phyloP scores from a whole-genome alignment of 805 yeast species.

The Pichia thaimueangensis region DNA sequence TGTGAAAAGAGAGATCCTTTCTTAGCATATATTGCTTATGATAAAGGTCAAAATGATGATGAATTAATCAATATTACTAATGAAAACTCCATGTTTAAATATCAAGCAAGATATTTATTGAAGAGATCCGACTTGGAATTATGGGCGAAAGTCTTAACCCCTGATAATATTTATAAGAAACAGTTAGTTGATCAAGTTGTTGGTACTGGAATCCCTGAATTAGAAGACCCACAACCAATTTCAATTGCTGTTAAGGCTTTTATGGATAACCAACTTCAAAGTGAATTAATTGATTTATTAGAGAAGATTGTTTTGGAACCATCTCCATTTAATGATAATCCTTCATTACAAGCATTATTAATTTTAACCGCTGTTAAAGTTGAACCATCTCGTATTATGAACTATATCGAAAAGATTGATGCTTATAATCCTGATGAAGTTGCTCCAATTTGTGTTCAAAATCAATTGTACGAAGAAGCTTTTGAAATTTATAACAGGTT shows the following conservation, averaged over 20 bases:
- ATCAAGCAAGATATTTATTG: conserved; percentile 95
- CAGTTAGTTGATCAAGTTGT: conserved; percentile 90
- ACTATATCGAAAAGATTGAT: conserved; percentile 83
- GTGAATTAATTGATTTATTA: conserved; percentile 86
- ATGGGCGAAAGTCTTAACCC: conserved; percentile 73
- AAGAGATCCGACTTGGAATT: conserved; percentile 78
- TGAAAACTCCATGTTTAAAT: conserved; percentile 96
- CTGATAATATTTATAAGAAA: conserved; percentile 80
- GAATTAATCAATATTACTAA: conserved; percentile 90
- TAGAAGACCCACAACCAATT: conserved; percentile 87
- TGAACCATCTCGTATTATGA: conserved; percentile 76
- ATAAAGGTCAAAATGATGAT: conserved; percentile 86
- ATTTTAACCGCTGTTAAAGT: conserved; percentile 94
- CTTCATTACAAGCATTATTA: conserved; percentile 88
- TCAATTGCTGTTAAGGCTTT: conserved; percentile 91
- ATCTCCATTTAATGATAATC: conserved; percentile 92
- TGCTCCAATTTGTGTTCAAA: conserved; percentile 86
- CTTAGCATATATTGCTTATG: conserved; percentile 94
- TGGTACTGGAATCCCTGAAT: conserved; percentile 93
- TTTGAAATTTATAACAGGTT: conserved; percentile 85
- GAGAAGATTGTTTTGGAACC: conserved; percentile 97
- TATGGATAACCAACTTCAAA: conserved; percentile 90
- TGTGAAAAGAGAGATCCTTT: conserved; percentile 99
- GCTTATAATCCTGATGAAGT: conserved; percentile 90
- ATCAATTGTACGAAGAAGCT: conserved; percentile 88